These are phyloP conservation scores for Dioscorea cayenensis DNA, from an alignment of 116 monocot species.

Conservation along the genomic window DNA sequence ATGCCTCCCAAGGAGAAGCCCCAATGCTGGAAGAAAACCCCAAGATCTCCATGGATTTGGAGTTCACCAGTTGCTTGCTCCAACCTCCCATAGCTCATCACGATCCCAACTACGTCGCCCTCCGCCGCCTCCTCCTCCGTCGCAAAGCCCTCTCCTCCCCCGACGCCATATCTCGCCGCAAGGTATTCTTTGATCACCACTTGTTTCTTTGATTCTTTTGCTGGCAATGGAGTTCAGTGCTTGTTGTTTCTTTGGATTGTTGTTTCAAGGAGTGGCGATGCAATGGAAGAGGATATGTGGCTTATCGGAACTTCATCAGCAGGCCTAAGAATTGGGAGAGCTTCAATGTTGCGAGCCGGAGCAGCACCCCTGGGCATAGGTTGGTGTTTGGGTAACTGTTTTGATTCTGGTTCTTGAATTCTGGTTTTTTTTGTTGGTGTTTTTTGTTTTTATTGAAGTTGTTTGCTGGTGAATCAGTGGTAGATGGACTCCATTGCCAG, in stretches of 20 bases:
- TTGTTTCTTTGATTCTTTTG: not conserved
- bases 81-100: conserved; percentile 57
- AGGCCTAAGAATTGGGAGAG: conserved; percentile 67
- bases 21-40: too few species aligned
- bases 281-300: conserved; percentile 78
- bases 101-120: conserved; percentile 57
- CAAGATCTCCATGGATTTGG: conserved; percentile 22
- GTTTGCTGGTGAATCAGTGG: conserved; percentile 42
- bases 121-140: conserved; percentile 77
- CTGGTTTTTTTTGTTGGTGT: not conserved
- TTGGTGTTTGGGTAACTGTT: conserved; percentile 3
- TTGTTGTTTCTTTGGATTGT: too few species aligned
- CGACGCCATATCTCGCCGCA: conserved; percentile 33
- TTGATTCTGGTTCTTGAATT: not conserved
- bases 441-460: not conserved
- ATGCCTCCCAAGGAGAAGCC: not conserved
- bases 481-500: conserved; percentile 62
- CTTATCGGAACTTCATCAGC: conserved; percentile 67
- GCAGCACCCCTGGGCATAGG: conserved; percentile 74
- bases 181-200: conserved; percentile 22
- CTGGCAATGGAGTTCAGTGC: too few species aligned
- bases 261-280: conserved; percentile 81
- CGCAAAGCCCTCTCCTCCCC: conserved; percentile 46
- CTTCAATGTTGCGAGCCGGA: conserved; percentile 25
- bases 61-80: conserved; percentile 72